phyloP scores from a whole-genome alignment of 2,329 filamentous ascomycete species.

The Exserohilum turcica region DNA sequence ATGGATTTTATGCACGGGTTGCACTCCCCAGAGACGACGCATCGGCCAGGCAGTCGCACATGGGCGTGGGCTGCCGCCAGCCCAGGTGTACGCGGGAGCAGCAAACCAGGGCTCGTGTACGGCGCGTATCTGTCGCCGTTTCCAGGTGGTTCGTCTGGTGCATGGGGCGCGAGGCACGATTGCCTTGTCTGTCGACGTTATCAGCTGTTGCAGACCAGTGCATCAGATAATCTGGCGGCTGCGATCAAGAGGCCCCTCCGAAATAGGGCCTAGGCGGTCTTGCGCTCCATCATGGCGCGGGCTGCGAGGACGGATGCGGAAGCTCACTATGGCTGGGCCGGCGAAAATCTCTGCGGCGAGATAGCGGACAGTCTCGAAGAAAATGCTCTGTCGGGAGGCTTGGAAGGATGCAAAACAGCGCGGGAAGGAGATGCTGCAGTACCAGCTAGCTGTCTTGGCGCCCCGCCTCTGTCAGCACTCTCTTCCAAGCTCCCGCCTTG shows the following conservation, averaged over 20 bases:
- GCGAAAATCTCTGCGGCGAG: neutral
- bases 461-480: neutral
- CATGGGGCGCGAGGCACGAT: neutral
- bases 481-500: neutral
- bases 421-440: neutral
- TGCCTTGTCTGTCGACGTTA: neutral
- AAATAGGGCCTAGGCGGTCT: neutral
- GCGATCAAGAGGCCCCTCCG: conserved; percentile 3
- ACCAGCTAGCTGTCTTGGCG: neutral
- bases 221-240: conserved; percentile 1
- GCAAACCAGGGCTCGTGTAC: neutral
- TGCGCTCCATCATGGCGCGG: neutral
- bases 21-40: neutral
- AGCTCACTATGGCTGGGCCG: neutral
- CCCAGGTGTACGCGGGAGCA: neutral
- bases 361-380: neutral
- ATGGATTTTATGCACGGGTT: neutral
- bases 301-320: neutral
- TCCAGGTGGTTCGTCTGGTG: neutral
- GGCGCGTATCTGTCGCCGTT: neutral
- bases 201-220: conserved; percentile 2
- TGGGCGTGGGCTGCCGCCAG: neutral
- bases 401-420: neutral
- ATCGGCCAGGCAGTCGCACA: too few relatives aligned
- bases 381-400: neutral